A percentile compares a stretch with the other conserved stretches of the same genome.
Conservation (phyloP, 768 basidiomycete genomes). For the Dioszegia aurantiaca region DNA sequence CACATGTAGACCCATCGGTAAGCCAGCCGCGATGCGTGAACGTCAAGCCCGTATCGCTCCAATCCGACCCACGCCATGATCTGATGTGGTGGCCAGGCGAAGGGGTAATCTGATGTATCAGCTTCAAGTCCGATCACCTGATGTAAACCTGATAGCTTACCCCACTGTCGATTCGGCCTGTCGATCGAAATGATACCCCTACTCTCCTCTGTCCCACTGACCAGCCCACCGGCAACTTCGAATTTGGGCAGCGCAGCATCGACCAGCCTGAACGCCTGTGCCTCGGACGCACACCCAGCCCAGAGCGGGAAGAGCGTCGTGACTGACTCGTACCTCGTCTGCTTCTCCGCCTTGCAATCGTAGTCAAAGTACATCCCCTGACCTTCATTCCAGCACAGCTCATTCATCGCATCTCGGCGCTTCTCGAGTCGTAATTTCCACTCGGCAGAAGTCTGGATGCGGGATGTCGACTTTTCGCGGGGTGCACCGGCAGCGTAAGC, state of each 20-base stretch:
- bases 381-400: slow-evolving; percentile 94
- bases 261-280: slow-evolving; percentile 91
- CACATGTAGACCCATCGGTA: slow-evolving; percentile 99
- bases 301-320: slow-evolving; percentile 94
- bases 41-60: slow-evolving; percentile 90
- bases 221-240: slow-evolving; percentile 90
- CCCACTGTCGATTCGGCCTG: slow-evolving; percentile 97
- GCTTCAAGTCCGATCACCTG: neutral
- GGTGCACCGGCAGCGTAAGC: slow-evolving; percentile 53
- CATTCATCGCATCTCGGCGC: slow-evolving; percentile 80
- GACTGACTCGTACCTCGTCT: slow-evolving; percentile 94
- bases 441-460: slow-evolving; percentile 71
- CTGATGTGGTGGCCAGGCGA: slow-evolving; percentile 71
- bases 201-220: slow-evolving; percentile 94
- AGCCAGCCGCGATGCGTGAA: slow-evolving; percentile 86
- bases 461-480: slow-evolving; percentile 38
- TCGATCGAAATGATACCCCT: slow-evolving; percentile 93
- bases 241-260: slow-evolving; percentile 89
- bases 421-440: slow-evolving; percentile 90
- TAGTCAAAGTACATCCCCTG: slow-evolving; percentile 94
- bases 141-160: slow-evolving; percentile 36
- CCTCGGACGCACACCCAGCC: slow-evolving; percentile 95
- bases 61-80: slow-evolving; percentile 98
- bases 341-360: slow-evolving; percentile 84
- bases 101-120: slow-evolving; percentile 63